Percentiles rank a stretch among this genome's conserved stretches.
phyloP scores from a whole-genome alignment of 768 basidiomycete genomes.

The Neoboletus subvelutipes region DNA sequence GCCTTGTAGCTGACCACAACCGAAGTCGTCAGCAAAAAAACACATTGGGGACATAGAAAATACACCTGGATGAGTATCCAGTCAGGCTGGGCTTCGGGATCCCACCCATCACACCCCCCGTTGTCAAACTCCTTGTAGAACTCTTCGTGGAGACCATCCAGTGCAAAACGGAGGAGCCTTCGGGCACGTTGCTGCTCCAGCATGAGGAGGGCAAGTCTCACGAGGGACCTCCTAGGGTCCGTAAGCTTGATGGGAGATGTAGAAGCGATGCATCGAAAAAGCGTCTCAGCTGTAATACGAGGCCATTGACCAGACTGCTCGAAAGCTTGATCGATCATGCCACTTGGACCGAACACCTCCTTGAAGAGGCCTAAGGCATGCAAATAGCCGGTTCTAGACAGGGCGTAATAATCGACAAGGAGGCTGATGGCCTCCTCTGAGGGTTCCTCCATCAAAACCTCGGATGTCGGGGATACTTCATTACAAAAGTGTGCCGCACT shows the following conservation, averaged over 20 bases:
- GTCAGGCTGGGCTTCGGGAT: slow-evolving; percentile 29
- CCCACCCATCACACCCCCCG: slow-evolving; percentile 16
- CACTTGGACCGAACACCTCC: slow-evolving; percentile 11
- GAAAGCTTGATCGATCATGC: slow-evolving; percentile 13
- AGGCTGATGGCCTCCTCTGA: neutral
- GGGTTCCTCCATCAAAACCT: neutral
- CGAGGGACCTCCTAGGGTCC: slow-evolving; percentile 31
- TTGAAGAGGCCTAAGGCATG: neutral
- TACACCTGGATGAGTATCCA: slow-evolving; percentile 46
- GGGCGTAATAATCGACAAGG: neutral
- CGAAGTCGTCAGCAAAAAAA: neutral
- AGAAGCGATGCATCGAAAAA: slow-evolving; percentile 32
- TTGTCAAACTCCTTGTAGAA: slow-evolving; percentile 27
- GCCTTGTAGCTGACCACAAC: slow-evolving; percentile 38
- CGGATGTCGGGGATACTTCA: neutral
- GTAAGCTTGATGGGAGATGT: slow-evolving; percentile 11
- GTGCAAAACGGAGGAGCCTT: slow-evolving; percentile 29
- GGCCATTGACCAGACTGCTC: slow-evolving; percentile 37
- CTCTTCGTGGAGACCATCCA: slow-evolving; percentile 25
- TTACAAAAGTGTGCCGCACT: neutral
- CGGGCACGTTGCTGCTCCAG: slow-evolving; percentile 37
- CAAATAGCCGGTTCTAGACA: neutral
- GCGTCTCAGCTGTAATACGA: slow-evolving; percentile 24
- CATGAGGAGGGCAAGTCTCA: slow-evolving; percentile 25
- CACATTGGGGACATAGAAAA: neutral